These are phyloP conservation scores for Fraxinus greggii DNA, from an alignment of 305 asterid species.

Conservation along the genomic window DNA sequence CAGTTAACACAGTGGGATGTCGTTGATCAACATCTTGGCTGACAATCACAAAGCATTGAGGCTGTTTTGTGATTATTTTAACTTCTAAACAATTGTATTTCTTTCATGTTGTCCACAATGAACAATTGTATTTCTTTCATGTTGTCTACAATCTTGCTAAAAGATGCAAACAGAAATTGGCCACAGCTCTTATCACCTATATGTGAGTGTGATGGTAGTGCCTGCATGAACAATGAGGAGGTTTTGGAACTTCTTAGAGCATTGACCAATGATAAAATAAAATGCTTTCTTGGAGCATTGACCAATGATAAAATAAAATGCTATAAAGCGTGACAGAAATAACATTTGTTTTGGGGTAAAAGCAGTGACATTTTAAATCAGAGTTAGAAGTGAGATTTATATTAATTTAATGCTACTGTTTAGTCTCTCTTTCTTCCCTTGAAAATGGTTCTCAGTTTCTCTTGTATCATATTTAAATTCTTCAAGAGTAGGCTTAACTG, in stretches of 20 bases:
- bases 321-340: background rate
- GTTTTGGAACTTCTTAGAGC: conserved; percentile 2
- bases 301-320: background rate
- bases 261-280: background rate
- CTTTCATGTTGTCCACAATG: background rate
- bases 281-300: background rate
- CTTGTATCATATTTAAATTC: background rate
- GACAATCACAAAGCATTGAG: background rate
- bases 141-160: background rate
- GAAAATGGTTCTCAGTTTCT: background rate
- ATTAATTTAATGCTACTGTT: background rate
- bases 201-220: background rate
- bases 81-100: background rate
- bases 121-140: background rate
- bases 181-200: background rate
- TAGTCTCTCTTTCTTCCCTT: background rate
- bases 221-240: background rate
- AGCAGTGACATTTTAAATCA: background rate
- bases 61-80: background rate
- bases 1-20: background rate
- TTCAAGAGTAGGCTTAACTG: background rate
- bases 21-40: background rate
- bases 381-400: background rate
- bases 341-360: background rate
- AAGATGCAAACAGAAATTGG: background rate